Evolutionary conservation across 768 basidiomycete species (phyloP), one percentile per base, ranked within the genome.

Genomic region (Rubroboletus pulcherrimus): DNA sequence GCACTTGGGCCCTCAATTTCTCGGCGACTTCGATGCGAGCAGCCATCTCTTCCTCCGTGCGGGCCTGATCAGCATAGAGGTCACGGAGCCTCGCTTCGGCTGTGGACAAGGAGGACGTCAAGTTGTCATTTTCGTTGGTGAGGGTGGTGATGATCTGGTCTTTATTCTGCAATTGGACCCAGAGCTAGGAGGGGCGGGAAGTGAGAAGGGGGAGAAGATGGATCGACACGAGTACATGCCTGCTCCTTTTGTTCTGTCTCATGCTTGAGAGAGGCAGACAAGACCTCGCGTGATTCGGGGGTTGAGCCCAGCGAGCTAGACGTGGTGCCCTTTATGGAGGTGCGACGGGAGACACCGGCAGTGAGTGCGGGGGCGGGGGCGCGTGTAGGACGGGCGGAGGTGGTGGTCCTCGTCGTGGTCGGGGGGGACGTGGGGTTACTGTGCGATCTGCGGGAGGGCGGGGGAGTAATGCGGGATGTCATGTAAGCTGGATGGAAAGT

Each of bases 201-300:
- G 53, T 47, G 21, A 65, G 49, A 53, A 48, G 58, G 44, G 44
- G 54, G 52, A 40, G 53, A 35, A 45, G 44, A 50, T 14, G 35
- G 35, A 55, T 11, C 29, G 53, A 49, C 48, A 47, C 38, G 54
- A 31, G 34, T 34, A 60, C 80, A 55, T 65, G 86, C 91, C 76
- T 87, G 82, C 69, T 93, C 91, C 71, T 89, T 92, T 64, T 85
- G 80, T 60, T 91, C 89, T 14, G 86, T 88, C 70, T 92, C 91
- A 48, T 83, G 79, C 70, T 84, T 88, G 57, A 91, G 77, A 31
- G 84, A 82, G 34, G 79, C 80, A 11, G 81, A 74, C 34, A 90
- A 76, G 29, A 77, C 71, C 51, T 88, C 86, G 45, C 77, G 74
- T 9, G 77, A 74, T 51, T 87, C 85, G 51, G 74, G 75, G 62